Percentiles rank a stretch among this genome's conserved stretches.
phyloP scores from a whole-genome alignment of 1,284 basidiomycete genomes.

The Thecaphora thlaspeos region DNA sequence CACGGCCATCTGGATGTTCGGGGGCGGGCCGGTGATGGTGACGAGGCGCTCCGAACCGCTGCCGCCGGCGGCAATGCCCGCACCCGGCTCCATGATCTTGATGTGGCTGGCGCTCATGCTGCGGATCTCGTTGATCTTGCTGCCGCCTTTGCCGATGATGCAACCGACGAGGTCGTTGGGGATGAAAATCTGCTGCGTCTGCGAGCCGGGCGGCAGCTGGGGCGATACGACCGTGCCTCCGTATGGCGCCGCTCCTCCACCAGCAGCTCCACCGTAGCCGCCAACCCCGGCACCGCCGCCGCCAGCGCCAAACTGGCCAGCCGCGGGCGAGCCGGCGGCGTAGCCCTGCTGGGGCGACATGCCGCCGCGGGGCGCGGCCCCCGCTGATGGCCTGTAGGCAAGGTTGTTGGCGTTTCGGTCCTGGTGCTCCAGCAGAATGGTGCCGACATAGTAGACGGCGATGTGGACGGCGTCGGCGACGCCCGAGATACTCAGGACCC shows the following conservation, averaged over 20 bases:
- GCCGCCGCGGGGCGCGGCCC: slow-evolving; percentile 17
- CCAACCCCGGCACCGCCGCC: slow-evolving; percentile 24
- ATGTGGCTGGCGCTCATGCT: slow-evolving; percentile 91
- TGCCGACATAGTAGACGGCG: slow-evolving; percentile 97
- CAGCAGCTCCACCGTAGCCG: slow-evolving; percentile 15
- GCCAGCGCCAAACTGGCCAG: slow-evolving; percentile 24
- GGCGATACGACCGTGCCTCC: slow-evolving; percentile 35
- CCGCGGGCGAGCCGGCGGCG: slow-evolving; percentile 12
- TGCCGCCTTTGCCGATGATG: slow-evolving; percentile 97
- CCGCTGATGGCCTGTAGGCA: slow-evolving; percentile 56
- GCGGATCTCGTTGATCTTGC: slow-evolving; percentile 98
- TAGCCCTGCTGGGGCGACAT: slow-evolving; percentile 9
- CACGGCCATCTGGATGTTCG: slow-evolving; percentile 95
- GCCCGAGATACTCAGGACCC: slow-evolving; percentile 89
- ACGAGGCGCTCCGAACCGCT: slow-evolving; percentile 59
- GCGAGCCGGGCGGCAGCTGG: slow-evolving; percentile 65
- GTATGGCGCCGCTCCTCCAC: neutral
- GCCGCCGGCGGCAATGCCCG: slow-evolving; percentile 56
- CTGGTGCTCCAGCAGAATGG: slow-evolving; percentile 91
- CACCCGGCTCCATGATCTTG: slow-evolving; percentile 90
- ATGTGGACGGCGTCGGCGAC: slow-evolving; percentile 99
- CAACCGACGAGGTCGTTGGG: slow-evolving; percentile 96
- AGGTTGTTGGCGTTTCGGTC: slow-evolving; percentile 62
- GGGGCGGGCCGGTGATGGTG: slow-evolving; percentile 71
- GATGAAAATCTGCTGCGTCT: slow-evolving; percentile 98